phyloP scores from a whole-genome alignment of 2,329 filamentous ascomycete genomes.

The Cercospora zeae-maydis region DNA sequence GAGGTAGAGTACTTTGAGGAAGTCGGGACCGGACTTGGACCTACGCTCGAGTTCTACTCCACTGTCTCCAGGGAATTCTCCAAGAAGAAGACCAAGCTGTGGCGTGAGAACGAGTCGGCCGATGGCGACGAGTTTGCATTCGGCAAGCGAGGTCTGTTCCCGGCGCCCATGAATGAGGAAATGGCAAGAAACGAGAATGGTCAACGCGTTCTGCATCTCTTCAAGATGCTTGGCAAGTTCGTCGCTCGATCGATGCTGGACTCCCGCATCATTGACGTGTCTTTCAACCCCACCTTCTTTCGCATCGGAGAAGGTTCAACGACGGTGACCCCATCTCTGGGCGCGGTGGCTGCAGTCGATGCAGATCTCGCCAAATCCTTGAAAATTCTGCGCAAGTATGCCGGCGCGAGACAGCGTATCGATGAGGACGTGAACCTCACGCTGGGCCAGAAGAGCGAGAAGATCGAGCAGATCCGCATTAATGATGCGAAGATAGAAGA shows the following conservation, averaged over 20 bases:
- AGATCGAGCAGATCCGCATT: conserved; percentile 66
- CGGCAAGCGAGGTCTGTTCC: conserved; percentile 81
- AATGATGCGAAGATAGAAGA: conserved; percentile 80
- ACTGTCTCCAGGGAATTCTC: conserved; percentile 96
- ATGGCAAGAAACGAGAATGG: conserved; percentile 71
- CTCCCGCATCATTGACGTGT: conserved; percentile 94
- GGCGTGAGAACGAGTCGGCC: conserved; percentile 82
- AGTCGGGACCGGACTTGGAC: conserved; percentile 91
- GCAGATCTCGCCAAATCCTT: conserved; percentile 80
- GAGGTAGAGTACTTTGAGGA: conserved; percentile 99
- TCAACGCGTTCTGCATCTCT: conserved; percentile 82
- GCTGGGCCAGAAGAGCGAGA: conserved; percentile 65
- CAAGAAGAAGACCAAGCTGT: conserved; percentile 94
- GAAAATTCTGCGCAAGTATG: conserved; percentile 82
- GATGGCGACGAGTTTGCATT: conserved; percentile 78
- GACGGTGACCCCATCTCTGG: conserved; percentile 75
- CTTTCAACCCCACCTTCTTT: conserved; percentile 97
- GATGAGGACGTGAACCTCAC: conserved; percentile 67
- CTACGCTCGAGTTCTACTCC: conserved; percentile 96
- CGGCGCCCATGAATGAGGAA: conserved; percentile 79
- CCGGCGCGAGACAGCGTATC: conserved; percentile 74
- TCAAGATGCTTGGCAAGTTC: conserved; percentile 93
- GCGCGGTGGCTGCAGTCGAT: conserved; percentile 85
- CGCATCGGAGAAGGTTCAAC: conserved; percentile 71
- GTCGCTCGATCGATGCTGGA: conserved; percentile 98